phyloP scores from a whole-genome alignment of 2,329 filamentous ascomycete species.

The Ophiosphaerella narmari region DNA sequence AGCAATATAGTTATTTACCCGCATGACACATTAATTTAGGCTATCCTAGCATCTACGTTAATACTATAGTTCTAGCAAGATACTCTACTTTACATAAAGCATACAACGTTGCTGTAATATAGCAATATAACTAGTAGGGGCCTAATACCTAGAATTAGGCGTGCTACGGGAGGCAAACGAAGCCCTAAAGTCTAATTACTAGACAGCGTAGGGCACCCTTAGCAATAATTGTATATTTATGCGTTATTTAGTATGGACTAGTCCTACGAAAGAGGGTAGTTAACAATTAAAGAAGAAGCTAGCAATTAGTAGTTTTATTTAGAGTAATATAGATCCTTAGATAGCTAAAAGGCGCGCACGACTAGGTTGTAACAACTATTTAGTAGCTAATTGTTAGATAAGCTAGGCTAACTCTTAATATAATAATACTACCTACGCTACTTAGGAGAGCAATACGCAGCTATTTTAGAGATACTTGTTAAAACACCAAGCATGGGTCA shows the following conservation, averaged over 20 bases:
- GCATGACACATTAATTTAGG: slow-evolving; percentile 11
- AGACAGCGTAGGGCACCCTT: slow-evolving; percentile 5
- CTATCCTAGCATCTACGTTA: slow-evolving; percentile 4
- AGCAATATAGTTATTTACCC: slow-evolving; percentile 1
- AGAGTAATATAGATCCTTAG: slow-evolving; percentile 1
- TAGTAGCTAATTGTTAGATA: slow-evolving; percentile 5
- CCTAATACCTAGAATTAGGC: slow-evolving; percentile 2
- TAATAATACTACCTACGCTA: neutral
- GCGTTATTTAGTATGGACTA: slow-evolving; percentile 6
- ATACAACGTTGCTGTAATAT: slow-evolving; percentile 18
- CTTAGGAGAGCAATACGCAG: neutral
- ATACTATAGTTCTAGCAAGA: slow-evolving; percentile 7
- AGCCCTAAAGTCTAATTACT: slow-evolving; percentile 11
- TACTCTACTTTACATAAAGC: slow-evolving; percentile 10
- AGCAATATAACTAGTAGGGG: slow-evolving; percentile 15
- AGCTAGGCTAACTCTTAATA: slow-evolving; percentile 1
- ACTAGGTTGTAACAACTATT: slow-evolving; percentile 4
- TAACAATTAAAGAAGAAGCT: slow-evolving; percentile 10
- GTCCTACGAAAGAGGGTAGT: slow-evolving; percentile 12
- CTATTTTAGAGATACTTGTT: too few species aligned
- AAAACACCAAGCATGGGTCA: too few species aligned
- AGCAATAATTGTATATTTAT: slow-evolving; percentile 6
- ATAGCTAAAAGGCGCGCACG: slow-evolving; percentile 8
- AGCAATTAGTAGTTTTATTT: slow-evolving; percentile 10
- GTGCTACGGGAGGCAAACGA: slow-evolving; percentile 9